Base-by-base conservation (phyloP, 768 basidiomycete genomes). In the Lentinula edodes region DNA sequence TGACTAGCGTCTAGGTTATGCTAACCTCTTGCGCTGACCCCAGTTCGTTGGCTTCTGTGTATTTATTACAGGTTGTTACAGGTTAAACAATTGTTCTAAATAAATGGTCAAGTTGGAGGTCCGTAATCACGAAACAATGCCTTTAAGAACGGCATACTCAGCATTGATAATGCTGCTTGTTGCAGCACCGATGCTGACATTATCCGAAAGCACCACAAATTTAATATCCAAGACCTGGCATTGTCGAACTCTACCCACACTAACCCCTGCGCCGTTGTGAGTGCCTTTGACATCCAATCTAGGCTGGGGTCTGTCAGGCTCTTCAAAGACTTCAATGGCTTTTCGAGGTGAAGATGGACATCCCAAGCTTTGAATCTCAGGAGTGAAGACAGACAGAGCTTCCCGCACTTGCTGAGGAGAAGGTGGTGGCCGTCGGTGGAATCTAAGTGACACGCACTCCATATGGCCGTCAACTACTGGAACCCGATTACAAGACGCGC, bases 111-210 rank as follows among this genome's bases (percentile, higher is more conserved):
- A 43, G 6, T 36, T 55, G 10, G 1, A 55, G 38, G 16, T 12
- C 51, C 0, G 32, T 52, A 38, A 54, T 56, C 23, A 56, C 39
- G 38, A 43, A 28, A 56, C 55, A 16, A 86, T 63, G 15, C 89
- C 90, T 75, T 88, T 93, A 45, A 89, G 71, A 6, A 94, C 84
- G n/a, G 95, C 95, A n/a, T 90, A 75, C 77, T 98, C 95, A 2
- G 96, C 96, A 70, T 98, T 99, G 68, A 98, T 95, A 70, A 99
- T 91, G 65, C 90, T 93, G 65, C 91, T 94, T 53, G 97, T 99
- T 55, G 97, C 96, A 20, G 97, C 96, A 7, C 97, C 96, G 66
- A 98, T 91, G 60, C 87, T 86, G 63, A 98, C 95, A 70, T 98
- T 98, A 73, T 97, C 95, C 62, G 88, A 83, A 56, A 98, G 78